These are phyloP conservation scores for Filobasidium uniguttulatum DNA, from an alignment of 1,284 basidiomycete species.

Conservation along the genomic window DNA sequence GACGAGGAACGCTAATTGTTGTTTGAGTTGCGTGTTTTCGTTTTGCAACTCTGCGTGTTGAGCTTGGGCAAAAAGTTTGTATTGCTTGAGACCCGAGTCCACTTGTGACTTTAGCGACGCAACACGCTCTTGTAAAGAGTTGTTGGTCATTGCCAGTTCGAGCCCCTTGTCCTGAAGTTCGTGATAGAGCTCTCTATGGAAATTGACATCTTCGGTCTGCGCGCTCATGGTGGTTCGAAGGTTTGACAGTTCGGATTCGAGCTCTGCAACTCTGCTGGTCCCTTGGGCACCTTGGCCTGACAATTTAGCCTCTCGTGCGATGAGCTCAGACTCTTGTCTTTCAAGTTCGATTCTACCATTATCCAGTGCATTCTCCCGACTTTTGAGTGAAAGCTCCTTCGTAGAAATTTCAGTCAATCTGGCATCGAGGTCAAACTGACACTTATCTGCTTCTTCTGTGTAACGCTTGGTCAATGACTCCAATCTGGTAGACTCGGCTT, in stretches of 20 bases:
- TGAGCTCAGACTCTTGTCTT: not conserved
- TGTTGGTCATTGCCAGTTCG: not conserved
- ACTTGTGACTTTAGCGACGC: slow-evolving; percentile 22
- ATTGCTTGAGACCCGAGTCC: slow-evolving; percentile 26
- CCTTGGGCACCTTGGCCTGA: not conserved
- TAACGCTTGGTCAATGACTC: no score
- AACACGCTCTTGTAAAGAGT: slow-evolving; percentile 17
- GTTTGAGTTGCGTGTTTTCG: slow-evolving; percentile 14
- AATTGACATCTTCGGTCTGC: not conserved
- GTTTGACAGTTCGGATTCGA: not conserved
- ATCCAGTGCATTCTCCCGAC: not conserved
- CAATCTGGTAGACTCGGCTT: no score
- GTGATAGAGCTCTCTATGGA: not conserved
- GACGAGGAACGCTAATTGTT: slow-evolving; percentile 21
- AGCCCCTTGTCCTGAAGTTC: not conserved
- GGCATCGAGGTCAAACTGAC: no score
- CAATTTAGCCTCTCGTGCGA: not conserved
- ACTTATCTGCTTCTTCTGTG: no score
- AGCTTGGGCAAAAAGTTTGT: slow-evolving; percentile 17
- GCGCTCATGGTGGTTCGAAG: not conserved
- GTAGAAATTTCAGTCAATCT: not conserved
- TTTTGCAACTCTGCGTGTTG: slow-evolving; percentile 12
- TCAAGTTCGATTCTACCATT: not conserved
- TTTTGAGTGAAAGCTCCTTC: not conserved
- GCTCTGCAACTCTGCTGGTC: not conserved